A percentile compares a stretch with the other conserved stretches of the same genome.
phyloP scores from a whole-genome alignment of 345 rosid genomes.

The Populus davidiana region DNA sequence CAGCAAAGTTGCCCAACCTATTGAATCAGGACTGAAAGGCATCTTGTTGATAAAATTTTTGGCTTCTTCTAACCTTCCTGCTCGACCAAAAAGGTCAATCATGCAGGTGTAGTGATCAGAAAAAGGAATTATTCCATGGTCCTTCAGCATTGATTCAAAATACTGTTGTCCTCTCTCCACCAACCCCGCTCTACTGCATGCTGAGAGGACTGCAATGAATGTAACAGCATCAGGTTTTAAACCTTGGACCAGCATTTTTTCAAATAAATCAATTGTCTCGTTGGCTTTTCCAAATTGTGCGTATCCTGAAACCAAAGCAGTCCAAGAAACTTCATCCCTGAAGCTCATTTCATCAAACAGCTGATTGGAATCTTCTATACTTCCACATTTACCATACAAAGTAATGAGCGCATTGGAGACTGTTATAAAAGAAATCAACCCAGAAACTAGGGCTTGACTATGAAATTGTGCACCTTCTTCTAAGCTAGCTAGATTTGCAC shows the following conservation, averaged over 20 bases:
- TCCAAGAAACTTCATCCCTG: conserved; percentile 88
- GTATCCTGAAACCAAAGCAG: conserved; percentile 82
- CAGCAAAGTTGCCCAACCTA: conserved; percentile 84
- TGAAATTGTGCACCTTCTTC: conserved; percentile 94
- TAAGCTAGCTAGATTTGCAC: conserved; percentile 81
- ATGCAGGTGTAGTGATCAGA: conserved; percentile 84
- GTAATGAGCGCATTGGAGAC: conserved; percentile 88
- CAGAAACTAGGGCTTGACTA: conserved; percentile 60
- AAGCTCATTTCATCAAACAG: conserved; percentile 68
- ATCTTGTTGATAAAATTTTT: conserved; percentile 57
- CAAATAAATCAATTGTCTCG: conserved; percentile 70
- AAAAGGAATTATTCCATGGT: conserved; percentile 55
- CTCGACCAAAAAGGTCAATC: conserved; percentile 86
- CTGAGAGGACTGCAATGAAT: conserved; percentile 79
- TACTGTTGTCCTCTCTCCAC: conserved; percentile 69
- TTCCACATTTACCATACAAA: conserved; percentile 89
- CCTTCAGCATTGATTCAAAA: conserved; percentile 61
- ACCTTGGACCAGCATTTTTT: conserved; percentile 61
- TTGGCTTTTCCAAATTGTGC: conserved; percentile 83
- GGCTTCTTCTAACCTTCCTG: conserved; percentile 86
- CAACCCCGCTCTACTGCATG: conserved; percentile 89
- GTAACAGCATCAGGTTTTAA: conserved; percentile 86
- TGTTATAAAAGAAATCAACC: conserved; percentile 52
- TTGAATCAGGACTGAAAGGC: conserved; percentile 76
- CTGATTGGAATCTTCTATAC: conserved; percentile 51